These are phyloP conservation scores for Limnomonas spitsbergensis DNA, from an alignment of 139 green algal species.

Conservation along the genomic window DNA sequence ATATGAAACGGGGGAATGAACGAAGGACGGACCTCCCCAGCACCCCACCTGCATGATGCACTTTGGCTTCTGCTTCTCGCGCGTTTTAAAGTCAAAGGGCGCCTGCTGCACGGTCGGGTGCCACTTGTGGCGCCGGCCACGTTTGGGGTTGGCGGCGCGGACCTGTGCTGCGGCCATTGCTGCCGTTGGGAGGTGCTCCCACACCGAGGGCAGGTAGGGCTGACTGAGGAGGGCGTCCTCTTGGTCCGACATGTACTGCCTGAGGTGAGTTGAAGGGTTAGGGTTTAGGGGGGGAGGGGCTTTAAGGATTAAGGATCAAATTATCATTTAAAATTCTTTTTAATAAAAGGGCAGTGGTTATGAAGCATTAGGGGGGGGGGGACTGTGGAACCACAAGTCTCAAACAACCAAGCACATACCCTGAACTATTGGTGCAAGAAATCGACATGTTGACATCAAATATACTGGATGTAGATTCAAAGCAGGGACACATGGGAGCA, in stretches of 20 bases:
- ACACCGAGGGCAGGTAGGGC: constrained; percentile 26
- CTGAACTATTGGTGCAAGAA: no score
- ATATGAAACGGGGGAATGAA: no score
- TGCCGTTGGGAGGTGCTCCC: not conserved
- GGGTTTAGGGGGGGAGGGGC: not conserved
- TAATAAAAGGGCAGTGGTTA: no score
- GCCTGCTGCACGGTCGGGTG: constrained; percentile 29
- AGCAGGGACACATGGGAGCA: no score
- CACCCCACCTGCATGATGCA: constrained; percentile 45
- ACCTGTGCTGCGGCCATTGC: constrained; percentile 7
- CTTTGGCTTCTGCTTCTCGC: constrained; percentile 31
- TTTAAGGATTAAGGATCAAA: not conserved
- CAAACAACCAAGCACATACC: no score
- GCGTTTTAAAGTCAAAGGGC: constrained; percentile 50
- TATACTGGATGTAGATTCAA: no score
- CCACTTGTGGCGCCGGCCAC: not conserved
- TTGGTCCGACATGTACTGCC: constrained; percentile 15
- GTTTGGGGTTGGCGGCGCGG: not conserved
- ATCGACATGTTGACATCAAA: no score
- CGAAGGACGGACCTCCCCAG: no score
- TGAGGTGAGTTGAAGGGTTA: not conserved
- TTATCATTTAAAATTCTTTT: no score
- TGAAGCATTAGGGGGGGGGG: no score
- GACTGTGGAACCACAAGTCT: no score
- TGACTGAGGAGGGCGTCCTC: constrained; percentile 18